phyloP scores from a whole-genome alignment of 2,329 filamentous ascomycete genomes.

The Davidsoniella virescens region DNA sequence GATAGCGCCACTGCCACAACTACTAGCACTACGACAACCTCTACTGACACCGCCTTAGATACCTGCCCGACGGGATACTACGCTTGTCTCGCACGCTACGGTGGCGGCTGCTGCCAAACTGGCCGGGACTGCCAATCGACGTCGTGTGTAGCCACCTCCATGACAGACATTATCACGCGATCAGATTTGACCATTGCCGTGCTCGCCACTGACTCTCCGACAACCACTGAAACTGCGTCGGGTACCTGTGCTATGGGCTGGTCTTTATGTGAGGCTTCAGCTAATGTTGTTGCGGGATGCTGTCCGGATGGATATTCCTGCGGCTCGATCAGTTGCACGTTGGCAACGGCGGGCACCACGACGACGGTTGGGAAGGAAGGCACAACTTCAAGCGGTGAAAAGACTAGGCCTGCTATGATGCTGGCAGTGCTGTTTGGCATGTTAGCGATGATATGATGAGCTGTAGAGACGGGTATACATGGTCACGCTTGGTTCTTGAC shows the following conservation, averaged over 20 bases:
- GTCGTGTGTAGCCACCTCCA: slow-evolving; percentile 49
- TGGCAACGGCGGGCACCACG: slow-evolving; percentile 34
- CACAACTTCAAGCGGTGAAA: slow-evolving; percentile 20
- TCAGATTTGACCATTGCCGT: slow-evolving; percentile 53
- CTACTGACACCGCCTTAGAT: slow-evolving; percentile 23
- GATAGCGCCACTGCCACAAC: slow-evolving; percentile 22
- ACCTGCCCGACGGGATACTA: slow-evolving; percentile 81
- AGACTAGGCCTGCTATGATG: neutral
- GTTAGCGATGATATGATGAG: neutral
- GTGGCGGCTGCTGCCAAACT: slow-evolving; percentile 72
- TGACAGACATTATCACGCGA: slow-evolving; percentile 48
- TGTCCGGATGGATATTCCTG: slow-evolving; percentile 67
- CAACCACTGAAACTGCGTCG: slow-evolving; percentile 24
- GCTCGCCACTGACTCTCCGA: slow-evolving; percentile 32
- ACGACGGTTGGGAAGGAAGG: slow-evolving; percentile 38
- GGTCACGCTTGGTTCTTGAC: too few species aligned
- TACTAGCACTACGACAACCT: slow-evolving; percentile 22
- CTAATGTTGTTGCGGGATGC: slow-evolving; percentile 56
- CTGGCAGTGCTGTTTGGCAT: neutral
- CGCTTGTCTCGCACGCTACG: slow-evolving; percentile 69
- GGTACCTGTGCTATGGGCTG: slow-evolving; percentile 60
- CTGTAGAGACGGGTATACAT: neutral
- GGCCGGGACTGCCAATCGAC: slow-evolving; percentile 71
- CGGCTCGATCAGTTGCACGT: slow-evolving; percentile 55
- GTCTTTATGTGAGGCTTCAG: slow-evolving; percentile 48